Evolutionary conservation across 495 filamentous ascomycete genomes (phyloP), one percentile per base, ranked within the genome.

Genomic region (Podospora comata): DNA sequence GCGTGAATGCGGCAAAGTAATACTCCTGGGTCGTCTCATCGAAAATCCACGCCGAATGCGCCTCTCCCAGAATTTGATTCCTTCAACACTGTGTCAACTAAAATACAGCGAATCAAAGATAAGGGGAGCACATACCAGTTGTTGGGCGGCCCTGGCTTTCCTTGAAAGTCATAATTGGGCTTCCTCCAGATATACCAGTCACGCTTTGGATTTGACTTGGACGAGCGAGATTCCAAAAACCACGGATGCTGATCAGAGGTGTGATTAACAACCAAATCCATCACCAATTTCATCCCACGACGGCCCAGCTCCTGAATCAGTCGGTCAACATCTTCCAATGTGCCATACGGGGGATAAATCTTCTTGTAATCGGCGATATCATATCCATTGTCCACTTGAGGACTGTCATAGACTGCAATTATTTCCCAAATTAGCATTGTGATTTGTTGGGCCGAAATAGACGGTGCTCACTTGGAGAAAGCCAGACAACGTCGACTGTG

Each of bases 191-290:
- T 85, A 72, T 93, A 92, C 70, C 87, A 92, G 73, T 91, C 84
- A 1, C 87, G 79, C 73, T 90, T 92, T 54, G 85, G 77, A 68
- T 82, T 88, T 62, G 85, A 79, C 69, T 82, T 88, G 20, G 85
- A 87, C 19, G 82, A 84, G 59, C 86, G 80, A 6, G 89, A 89
- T 64, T 91, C 83, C 70, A 86, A 80, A 77, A 93, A 93, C 90
- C 91, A 93, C 32, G 83, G 82, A 71, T 92, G 89, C 78, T 92
- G 83, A 67, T 91, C 86, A n/a, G 85, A 89, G n/a, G 89, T 92
- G 75, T 93, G 91, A 71, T 93, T 93, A 53, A 92, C 85, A 0
- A 93, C 90, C 26, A 92, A 76, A 74, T 93, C 90, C 75, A 93
- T 85, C 16, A 92, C 80, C 30, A 92, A 74, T 72, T 86, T 90